Evolutionary conservation across 2,329 filamentous ascomycete species (phyloP).

Genomic region (Penicillium digitatum): DNA sequence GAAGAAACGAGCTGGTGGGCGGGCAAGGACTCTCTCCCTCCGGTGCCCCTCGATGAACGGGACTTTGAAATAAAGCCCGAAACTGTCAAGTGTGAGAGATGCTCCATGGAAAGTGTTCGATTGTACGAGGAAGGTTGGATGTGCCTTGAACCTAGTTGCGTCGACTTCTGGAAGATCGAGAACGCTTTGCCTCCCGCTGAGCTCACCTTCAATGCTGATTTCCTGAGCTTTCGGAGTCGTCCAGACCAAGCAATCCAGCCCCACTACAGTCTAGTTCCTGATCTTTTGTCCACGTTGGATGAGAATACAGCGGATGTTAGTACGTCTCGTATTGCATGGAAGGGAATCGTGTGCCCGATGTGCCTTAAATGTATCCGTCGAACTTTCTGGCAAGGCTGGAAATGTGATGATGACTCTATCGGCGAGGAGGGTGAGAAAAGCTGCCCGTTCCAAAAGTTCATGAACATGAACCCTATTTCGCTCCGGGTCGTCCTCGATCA

Average conservation of each 20-base stretch:
- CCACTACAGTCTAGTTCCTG: slow-evolving; percentile 39
- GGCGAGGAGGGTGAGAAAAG: slow-evolving; percentile 31
- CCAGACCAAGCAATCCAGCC: slow-evolving; percentile 40
- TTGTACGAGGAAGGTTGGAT: slow-evolving; percentile 53
- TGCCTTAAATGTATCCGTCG: slow-evolving; percentile 62
- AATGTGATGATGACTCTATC: slow-evolving; percentile 43
- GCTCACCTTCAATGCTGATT: slow-evolving; percentile 53
- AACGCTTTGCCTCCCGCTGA: slow-evolving; percentile 28
- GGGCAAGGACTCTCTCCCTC: slow-evolving; percentile 29
- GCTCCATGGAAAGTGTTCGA: slow-evolving; percentile 33
- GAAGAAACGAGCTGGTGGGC: slow-evolving; percentile 58
- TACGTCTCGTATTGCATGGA: slow-evolving; percentile 52
- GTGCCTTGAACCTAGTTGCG: slow-evolving; percentile 55
- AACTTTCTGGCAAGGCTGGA: slow-evolving; percentile 59
- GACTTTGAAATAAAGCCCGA: slow-evolving; percentile 27
- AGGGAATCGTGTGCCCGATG: slow-evolving; percentile 62
- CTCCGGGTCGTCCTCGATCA: slow-evolving; percentile 34
- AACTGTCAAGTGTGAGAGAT: slow-evolving; percentile 39
- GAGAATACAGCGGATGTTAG: slow-evolving; percentile 40
- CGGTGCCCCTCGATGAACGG: slow-evolving; percentile 29
- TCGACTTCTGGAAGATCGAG: slow-evolving; percentile 52
- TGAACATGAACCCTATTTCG: slow-evolving; percentile 25
- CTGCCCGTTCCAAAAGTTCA: slow-evolving; percentile 49
- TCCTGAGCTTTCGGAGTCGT: slow-evolving; percentile 52
- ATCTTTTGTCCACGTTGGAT: slow-evolving; percentile 39